A percentile compares a stretch with the other conserved stretches of the same genome.
Evolutionary conservation across 768 basidiomycete genomes (phyloP).

Genomic region (Baorangia bicolor): DNA sequence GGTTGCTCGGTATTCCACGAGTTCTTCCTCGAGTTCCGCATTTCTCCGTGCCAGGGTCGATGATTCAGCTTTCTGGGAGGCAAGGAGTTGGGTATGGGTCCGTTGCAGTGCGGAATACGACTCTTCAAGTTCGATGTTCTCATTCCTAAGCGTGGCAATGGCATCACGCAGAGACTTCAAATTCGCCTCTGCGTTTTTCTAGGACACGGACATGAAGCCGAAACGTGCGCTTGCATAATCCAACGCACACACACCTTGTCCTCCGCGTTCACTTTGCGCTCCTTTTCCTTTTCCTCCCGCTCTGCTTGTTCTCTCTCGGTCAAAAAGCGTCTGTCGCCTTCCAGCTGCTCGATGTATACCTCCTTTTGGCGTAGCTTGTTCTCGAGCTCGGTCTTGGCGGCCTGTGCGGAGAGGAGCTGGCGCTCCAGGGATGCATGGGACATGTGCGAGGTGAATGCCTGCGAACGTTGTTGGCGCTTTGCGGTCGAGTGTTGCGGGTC

Average conservation of each 20-base stretch:
- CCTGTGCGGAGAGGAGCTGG: slow-evolving; percentile 61
- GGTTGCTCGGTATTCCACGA: slow-evolving; percentile 39
- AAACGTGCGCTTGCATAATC: neutral
- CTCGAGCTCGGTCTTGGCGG: slow-evolving; percentile 63
- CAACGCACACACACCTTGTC: slow-evolving; percentile 54
- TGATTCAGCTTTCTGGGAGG: slow-evolving; percentile 52
- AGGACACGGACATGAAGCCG: neutral
- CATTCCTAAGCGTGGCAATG: slow-evolving; percentile 51
- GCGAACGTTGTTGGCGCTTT: slow-evolving; percentile 64
- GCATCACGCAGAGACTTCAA: slow-evolving; percentile 50
- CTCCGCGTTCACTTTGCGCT: slow-evolving; percentile 47
- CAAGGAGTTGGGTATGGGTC: slow-evolving; percentile 46
- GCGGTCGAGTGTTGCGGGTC: slow-evolving; percentile 66
- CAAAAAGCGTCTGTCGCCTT: slow-evolving; percentile 68
- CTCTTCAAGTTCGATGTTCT: slow-evolving; percentile 63
- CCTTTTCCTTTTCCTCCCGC: slow-evolving; percentile 61
- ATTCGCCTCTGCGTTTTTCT: slow-evolving; percentile 53
- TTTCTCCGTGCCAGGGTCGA: slow-evolving; percentile 47
- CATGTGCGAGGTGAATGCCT: slow-evolving; percentile 61
- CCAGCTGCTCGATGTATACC: slow-evolving; percentile 58
- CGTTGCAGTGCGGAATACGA: slow-evolving; percentile 48
- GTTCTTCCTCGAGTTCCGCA: slow-evolving; percentile 47
- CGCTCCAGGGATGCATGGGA: slow-evolving; percentile 64
- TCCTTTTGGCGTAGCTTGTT: slow-evolving; percentile 68
- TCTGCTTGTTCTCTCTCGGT: slow-evolving; percentile 69